These are phyloP conservation scores for Phytophthora cryptogea DNA, from an alignment of 352 stramenopile genomes.

Conservation along the genomic window DNA sequence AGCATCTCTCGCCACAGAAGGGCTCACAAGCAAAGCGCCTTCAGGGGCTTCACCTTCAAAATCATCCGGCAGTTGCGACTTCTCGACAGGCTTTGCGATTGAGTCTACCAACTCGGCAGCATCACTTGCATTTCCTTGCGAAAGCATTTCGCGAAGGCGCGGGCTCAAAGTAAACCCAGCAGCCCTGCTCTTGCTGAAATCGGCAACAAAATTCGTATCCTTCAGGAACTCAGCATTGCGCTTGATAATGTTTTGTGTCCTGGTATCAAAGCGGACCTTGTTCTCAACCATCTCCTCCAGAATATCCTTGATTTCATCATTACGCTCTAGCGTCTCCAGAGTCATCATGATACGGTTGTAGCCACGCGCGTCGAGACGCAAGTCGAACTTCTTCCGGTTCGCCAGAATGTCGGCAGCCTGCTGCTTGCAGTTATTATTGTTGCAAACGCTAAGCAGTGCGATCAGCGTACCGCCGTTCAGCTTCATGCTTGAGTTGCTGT, in stretches of 20 bases:
- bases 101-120: constrained; percentile 51
- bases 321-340: constrained; percentile 73
- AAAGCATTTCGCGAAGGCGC: constrained; percentile 54
- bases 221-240: constrained; percentile 54
- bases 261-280: constrained; percentile 59
- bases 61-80: constrained; percentile 44
- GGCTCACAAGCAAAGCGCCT: constrained; percentile 39
- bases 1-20: constrained; percentile 48
- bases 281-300: constrained; percentile 68
- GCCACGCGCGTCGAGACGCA: constrained; percentile 63
- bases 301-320: constrained; percentile 57
- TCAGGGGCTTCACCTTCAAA: constrained; percentile 32
- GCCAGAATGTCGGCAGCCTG: constrained; percentile 73
- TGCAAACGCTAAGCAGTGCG: constrained; percentile 69
- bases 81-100: constrained; percentile 38
- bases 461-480: constrained; percentile 74
- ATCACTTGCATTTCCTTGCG: constrained; percentile 34
- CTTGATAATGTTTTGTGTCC: constrained; percentile 59
- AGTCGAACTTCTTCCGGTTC: constrained; percentile 80
- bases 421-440: constrained; percentile 69
- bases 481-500: constrained; percentile 83
- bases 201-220: constrained; percentile 42
- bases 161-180: constrained; percentile 38
- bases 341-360: constrained; percentile 80
- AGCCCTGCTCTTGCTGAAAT: constrained; percentile 30